Conservation (phyloP, 2,329 filamentous ascomycete species). For the Bipolaris sorokiniana region DNA sequence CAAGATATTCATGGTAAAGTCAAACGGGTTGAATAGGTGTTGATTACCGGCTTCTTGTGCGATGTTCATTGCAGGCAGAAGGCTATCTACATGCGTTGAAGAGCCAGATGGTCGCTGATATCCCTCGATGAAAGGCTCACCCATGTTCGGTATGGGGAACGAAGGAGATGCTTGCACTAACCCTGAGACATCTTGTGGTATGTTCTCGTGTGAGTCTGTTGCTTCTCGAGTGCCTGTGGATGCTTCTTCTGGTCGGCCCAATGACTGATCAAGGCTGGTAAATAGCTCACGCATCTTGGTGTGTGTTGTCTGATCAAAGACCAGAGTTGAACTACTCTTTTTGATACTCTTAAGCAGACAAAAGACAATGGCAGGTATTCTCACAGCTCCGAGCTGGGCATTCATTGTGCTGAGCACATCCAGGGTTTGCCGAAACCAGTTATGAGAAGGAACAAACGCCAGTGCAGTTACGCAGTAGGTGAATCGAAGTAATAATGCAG, state of each 20-base stretch:
- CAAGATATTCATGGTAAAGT: slow-evolving; percentile 3
- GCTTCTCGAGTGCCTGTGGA: not conserved
- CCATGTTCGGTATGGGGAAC: slow-evolving; percentile 9
- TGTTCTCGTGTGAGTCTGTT: not conserved
- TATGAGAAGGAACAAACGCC: slow-evolving; percentile 28
- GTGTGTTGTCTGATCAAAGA: slow-evolving; percentile 20
- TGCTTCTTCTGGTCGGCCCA: not conserved
- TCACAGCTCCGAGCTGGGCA: slow-evolving; percentile 29
- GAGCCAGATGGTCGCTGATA: slow-evolving; percentile 9
- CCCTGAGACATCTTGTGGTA: slow-evolving; percentile 5
- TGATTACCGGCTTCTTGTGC: slow-evolving; percentile 3
- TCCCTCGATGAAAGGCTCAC: slow-evolving; percentile 4
- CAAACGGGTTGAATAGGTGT: slow-evolving; percentile 16
- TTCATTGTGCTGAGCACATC: slow-evolving; percentile 30
- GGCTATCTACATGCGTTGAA: slow-evolving; percentile 27
- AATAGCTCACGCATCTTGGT: slow-evolving; percentile 20
- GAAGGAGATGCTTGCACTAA: slow-evolving; percentile 19
- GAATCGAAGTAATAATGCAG: slow-evolving; percentile 36
- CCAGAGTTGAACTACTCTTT: slow-evolving; percentile 15
- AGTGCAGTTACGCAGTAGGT: slow-evolving; percentile 33
- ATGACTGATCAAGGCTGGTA: slow-evolving; percentile 20
- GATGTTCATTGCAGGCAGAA: slow-evolving; percentile 31
- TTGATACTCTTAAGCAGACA: slow-evolving; percentile 31
- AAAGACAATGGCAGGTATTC: slow-evolving; percentile 33
- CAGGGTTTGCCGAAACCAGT: slow-evolving; percentile 25